Evolutionary conservation across 805 yeast genomes (phyloP).

Genomic region (Nakazawaea pomicola): DNA sequence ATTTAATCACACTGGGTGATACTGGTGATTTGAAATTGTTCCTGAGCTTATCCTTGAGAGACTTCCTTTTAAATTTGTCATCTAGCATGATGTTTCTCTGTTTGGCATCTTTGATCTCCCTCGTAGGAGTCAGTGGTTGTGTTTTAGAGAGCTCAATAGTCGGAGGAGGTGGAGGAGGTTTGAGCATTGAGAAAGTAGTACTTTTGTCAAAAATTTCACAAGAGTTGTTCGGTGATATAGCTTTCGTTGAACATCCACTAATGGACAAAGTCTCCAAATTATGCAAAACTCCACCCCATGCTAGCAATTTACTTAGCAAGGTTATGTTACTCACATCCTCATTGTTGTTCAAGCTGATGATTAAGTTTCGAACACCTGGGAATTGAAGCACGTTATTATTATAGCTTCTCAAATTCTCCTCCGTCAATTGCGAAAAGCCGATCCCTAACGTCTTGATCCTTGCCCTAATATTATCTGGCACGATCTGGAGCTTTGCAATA

Average conservation of each 20-base stretch:
- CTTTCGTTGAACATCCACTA: not conserved
- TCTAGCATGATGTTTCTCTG: no score
- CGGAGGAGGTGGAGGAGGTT: not conserved
- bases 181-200: no score
- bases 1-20: not conserved
- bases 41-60: slow-evolving; percentile 3
- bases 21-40: slow-evolving; percentile 1
- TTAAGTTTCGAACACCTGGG: slow-evolving; percentile 11
- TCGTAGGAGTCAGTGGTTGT: no score
- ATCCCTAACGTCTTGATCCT: slow-evolving; percentile 9
- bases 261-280: slow-evolving; percentile 8
- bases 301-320: slow-evolving; percentile 4
- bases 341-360: slow-evolving; percentile 8
- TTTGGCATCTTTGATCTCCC: no score
- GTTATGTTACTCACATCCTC: not conserved
- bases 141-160: no score
- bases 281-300: slow-evolving; percentile 8
- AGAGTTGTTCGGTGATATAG: slow-evolving; percentile 2
- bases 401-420: slow-evolving; percentile 4
- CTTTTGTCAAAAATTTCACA: no score
- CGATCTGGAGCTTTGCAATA: slow-evolving; percentile 9
- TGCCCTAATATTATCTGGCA: not conserved
- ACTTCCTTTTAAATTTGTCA: not conserved
- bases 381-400: slow-evolving; percentile 10
- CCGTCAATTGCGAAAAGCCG: not conserved